These are phyloP conservation scores for Metschnikowia vanudenii DNA, from an alignment of 805 yeast genomes.

Conservation along the genomic window DNA sequence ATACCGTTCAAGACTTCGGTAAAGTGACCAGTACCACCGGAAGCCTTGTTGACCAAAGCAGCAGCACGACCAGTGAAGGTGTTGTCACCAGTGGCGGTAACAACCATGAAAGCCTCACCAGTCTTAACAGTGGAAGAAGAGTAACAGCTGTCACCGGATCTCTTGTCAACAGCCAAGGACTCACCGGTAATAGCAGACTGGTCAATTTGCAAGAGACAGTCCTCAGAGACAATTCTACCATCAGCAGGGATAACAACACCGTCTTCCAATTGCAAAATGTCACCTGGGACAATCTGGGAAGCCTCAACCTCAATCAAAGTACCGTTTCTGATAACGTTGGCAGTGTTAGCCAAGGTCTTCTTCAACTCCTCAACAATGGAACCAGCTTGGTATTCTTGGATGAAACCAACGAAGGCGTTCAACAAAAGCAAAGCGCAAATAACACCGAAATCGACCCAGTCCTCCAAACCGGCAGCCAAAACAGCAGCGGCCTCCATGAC, in stretches of 20 bases:
- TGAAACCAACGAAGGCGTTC: conserved; percentile 93
- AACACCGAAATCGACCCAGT: conserved; percentile 99
- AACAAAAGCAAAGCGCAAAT: conserved; percentile 81
- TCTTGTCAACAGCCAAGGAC: conserved; percentile 93
- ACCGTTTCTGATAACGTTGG: conserved; percentile 83
- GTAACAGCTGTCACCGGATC: conserved; percentile 80
- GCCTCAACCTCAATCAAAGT: conserved; percentile 71
- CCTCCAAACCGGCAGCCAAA: conserved; percentile 93
- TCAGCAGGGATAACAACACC: conserved; percentile 93
- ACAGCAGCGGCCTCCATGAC: conserved; percentile 97
- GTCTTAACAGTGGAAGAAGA: conserved; percentile 94
- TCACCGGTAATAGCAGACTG: conserved; percentile 98
- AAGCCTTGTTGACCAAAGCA: conserved; percentile 90
- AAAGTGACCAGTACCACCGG: conserved; percentile 92
- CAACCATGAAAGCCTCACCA: conserved; percentile 93
- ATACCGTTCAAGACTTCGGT: conserved; percentile 97
- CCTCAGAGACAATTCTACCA: conserved; percentile 86
- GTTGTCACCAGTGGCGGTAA: conserved; percentile 92
- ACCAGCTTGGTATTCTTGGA: conserved; percentile 98
- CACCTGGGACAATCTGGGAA: conserved; percentile 92
- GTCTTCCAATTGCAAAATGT: conserved; percentile 86
- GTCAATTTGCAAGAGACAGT: conserved; percentile 84
- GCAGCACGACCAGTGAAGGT: conserved; percentile 98
- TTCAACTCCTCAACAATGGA: conserved; percentile 95
- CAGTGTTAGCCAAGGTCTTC: conserved; percentile 90